These are phyloP conservation scores for Aspergillus latus DNA, from an alignment of 2,329 filamentous ascomycete species.

Conservation along the genomic window DNA sequence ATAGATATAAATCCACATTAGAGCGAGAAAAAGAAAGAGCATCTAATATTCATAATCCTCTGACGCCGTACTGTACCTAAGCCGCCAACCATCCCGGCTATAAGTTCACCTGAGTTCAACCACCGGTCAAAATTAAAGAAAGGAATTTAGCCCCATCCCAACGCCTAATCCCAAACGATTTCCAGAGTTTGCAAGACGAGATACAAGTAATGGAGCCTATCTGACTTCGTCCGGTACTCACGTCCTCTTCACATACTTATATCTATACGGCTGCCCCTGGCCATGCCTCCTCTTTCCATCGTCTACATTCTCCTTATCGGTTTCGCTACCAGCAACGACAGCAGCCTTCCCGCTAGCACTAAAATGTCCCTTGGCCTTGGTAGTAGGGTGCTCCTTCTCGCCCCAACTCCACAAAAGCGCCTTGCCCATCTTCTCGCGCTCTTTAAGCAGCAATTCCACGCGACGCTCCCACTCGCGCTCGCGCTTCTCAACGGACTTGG, in stretches of 20 bases:
- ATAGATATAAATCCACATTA: no score
- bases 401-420: conserved; percentile 43
- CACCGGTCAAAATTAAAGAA: neutral
- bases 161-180: neutral
- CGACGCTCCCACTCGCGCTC: conserved; percentile 46
- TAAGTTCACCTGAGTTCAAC: neutral
- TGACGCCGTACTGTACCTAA: neutral
- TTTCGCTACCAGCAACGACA: neutral
- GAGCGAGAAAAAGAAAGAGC: neutral
- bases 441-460: conserved; percentile 53
- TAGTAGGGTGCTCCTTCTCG: conserved; percentile 40
- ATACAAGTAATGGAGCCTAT: neutral
- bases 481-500: conserved; percentile 42
- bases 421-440: conserved; percentile 42
- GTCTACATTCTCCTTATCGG: conserved; percentile 26
- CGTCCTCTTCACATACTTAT: conserved; percentile 33
- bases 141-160: neutral
- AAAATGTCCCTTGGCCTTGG: conserved; percentile 1
- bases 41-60: neutral
- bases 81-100: neutral
- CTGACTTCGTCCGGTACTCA: neutral
- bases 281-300: conserved; percentile 23
- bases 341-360: neutral
- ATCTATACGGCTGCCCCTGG: conserved; percentile 37
- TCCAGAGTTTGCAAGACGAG: neutral